These are phyloP conservation scores for Diplodia corticola DNA, from an alignment of 2,329 filamentous ascomycete species.

Conservation along the genomic window DNA sequence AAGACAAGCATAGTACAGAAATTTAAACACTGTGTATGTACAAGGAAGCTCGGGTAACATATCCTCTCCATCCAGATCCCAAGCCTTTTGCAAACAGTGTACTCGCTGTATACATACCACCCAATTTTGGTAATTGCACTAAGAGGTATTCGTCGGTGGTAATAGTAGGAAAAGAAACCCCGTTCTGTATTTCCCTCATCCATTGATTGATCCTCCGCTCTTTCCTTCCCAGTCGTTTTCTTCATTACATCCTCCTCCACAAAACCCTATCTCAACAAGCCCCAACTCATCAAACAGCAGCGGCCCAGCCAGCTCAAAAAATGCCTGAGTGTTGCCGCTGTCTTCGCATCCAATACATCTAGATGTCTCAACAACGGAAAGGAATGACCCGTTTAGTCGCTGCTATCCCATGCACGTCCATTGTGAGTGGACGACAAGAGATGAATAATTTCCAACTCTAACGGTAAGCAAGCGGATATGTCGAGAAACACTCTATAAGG, in stretches of 20 bases:
- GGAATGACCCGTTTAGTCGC: slow-evolving; percentile 13
- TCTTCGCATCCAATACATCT: slow-evolving; percentile 11
- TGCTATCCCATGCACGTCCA: background rate
- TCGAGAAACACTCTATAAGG: slow-evolving; percentile 12
- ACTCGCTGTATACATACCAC: slow-evolving; percentile 7
- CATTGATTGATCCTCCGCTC: background rate
- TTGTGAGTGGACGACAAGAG: background rate
- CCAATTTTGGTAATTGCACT: slow-evolving; percentile 6
- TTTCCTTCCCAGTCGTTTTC: slow-evolving; percentile 18
- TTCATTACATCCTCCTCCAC: slow-evolving; percentile 13
- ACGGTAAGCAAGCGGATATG: background rate
- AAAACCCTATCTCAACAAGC: background rate
- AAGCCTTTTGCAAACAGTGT: background rate
- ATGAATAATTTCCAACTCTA: slow-evolving; percentile 8
- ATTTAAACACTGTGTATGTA: background rate
- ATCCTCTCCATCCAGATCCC: background rate
- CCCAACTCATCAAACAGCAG: slow-evolving; percentile 2
- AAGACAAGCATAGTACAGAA: background rate
- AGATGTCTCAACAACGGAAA: slow-evolving; percentile 14
- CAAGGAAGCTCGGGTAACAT: slow-evolving; percentile 11
- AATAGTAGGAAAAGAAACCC: background rate
- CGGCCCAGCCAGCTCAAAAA: slow-evolving; percentile 16
- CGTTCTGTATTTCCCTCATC: slow-evolving; percentile 15
- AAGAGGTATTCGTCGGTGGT: background rate
- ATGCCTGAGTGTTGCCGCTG: slow-evolving; percentile 11